Conservation (phyloP, 2,329 filamentous ascomycete genomes). For the Colletotrichum somersetense region DNA sequence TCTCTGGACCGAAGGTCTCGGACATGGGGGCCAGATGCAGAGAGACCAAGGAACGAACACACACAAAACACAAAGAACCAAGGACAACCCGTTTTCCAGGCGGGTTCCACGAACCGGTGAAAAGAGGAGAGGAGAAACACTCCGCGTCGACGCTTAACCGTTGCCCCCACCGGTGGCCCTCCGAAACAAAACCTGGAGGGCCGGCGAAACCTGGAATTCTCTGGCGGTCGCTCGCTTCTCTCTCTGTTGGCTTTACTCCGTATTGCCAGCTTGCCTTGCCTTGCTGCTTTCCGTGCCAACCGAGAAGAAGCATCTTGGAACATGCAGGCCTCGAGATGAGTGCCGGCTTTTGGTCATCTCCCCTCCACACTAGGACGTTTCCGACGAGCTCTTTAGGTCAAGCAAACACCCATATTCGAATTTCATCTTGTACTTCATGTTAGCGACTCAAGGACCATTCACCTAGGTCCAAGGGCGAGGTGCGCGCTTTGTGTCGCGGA, state of each 20-base stretch:
- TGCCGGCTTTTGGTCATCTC: constrained; percentile 7
- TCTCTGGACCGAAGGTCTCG: constrained; percentile 24
- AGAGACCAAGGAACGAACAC: not conserved
- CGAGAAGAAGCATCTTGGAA: constrained; percentile 26
- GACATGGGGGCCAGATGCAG: constrained; percentile 24
- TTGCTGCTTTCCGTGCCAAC: not conserved
- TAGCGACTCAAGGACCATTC: not conserved
- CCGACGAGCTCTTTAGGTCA: constrained; percentile 11
- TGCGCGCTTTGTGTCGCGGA: not conserved
- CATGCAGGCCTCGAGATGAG: constrained; percentile 31
- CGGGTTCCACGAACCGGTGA: constrained; percentile 16
- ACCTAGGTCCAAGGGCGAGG: not conserved
- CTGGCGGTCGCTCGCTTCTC: constrained; percentile 2
- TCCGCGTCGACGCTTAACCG: constrained; percentile 19
- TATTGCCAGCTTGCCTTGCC: constrained; percentile 2
- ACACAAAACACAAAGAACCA: constrained; percentile 9
- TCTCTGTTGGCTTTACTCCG: constrained; percentile 1
- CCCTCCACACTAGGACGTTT: constrained; percentile 11
- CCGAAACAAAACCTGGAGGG: constrained; percentile 29
- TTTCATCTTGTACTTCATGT: not conserved
- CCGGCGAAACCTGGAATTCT: constrained; percentile 10
- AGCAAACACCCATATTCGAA: not conserved
- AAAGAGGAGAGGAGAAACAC: constrained; percentile 19
- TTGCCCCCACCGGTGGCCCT: constrained; percentile 10
- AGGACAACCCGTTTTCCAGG: constrained; percentile 26